Base-by-base conservation (phyloP, 140 eudicot genomes). In the Oenanthe javanica region DNA sequence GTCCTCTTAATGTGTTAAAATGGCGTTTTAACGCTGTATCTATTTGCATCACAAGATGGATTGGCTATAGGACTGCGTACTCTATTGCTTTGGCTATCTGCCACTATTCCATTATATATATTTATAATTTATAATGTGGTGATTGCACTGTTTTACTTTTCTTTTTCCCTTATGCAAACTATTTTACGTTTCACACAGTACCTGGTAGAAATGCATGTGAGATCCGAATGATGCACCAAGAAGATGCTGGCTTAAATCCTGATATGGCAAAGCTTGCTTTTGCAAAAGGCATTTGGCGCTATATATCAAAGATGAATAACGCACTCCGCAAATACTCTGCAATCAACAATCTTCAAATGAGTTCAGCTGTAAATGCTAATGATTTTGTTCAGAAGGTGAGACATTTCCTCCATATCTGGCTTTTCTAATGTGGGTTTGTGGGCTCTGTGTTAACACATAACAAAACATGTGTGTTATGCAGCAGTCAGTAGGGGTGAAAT, bases 221-320 rank as follows among this genome's bases (percentile, higher is more conserved):
- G 91, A 90, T 94, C 75, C 86, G 71, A 86, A 94, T 94, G 97
- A 86, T 92, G 78, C 98, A 94, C 87, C 98, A 92, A 85, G 98
- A 94, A 90, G 98, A 94, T 85, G 97, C 98, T 77, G 98, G 97
- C 71, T 85, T 94, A 79, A 94, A 94, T 77, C 91, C 81, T 82
- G 96, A 94, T 66, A 85, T 94, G 92, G 97, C 96, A 21, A 94
- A 90, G 72, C 72, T 94, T 79, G 88, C 89, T 15, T 94, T 94
- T 85, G 83, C 97, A 18, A 94, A 90, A 78, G 97, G 98, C 82
- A 90, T 94, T 82, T 94, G 98, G 98, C 88, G 90, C 78, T 94
- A 90, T 78, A 93, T 94, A 27, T 89, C 90, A 84, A 94, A 90
- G 81, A 94, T 87, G 98, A 89, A 92, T 82, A 82, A 87, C 54